These are phyloP conservation scores for Omphalotus olearius DNA, from an alignment of 1,284 basidiomycete genomes.

Conservation along the genomic window DNA sequence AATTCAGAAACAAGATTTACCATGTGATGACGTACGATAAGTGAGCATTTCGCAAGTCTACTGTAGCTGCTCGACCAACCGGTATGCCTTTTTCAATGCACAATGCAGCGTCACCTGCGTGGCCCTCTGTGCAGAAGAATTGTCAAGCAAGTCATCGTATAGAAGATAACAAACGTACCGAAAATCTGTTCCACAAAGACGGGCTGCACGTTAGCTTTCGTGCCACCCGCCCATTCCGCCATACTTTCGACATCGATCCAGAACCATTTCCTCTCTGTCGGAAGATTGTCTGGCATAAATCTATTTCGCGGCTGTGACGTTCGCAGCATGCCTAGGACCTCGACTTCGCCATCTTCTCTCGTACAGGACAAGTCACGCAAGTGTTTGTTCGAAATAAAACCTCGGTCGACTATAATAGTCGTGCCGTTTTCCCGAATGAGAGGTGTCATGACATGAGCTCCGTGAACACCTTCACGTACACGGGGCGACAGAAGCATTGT, in stretches of 20 bases:
- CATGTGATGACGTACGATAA: slow-evolving; percentile 95
- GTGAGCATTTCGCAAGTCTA: slow-evolving; percentile 94
- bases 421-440: slow-evolving; percentile 72
- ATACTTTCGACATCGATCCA: slow-evolving; percentile 87
- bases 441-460: slow-evolving; percentile 86
- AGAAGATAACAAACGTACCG: slow-evolving; percentile 41
- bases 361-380: slow-evolving; percentile 31
- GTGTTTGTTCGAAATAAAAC: slow-evolving; percentile 78
- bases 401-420: slow-evolving; percentile 88
- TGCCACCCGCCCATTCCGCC: slow-evolving; percentile 76
- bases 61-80: slow-evolving; percentile 78
- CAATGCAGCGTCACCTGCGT: slow-evolving; percentile 64
- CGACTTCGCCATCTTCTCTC: slow-evolving; percentile 50
- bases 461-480: slow-evolving; percentile 83
- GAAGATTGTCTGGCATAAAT: slow-evolving; percentile 89
- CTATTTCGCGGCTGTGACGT: slow-evolving; percentile 64
- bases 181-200: slow-evolving; percentile 87
- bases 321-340: slow-evolving; percentile 74
- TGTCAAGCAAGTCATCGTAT: slow-evolving; percentile 9
- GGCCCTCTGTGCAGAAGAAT: slow-evolving; percentile 57
- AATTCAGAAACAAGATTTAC: slow-evolving; percentile 34
- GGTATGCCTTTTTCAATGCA: slow-evolving; percentile 76
- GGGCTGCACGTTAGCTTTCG: slow-evolving; percentile 67
- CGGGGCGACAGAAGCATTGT: slow-evolving; percentile 84
- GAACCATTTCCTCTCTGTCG: slow-evolving; percentile 83